Evolutionary conservation across 192 early-diverging fungal genomes (phyloP).

Genomic region (Jimgerdemannia lactiflua): DNA sequence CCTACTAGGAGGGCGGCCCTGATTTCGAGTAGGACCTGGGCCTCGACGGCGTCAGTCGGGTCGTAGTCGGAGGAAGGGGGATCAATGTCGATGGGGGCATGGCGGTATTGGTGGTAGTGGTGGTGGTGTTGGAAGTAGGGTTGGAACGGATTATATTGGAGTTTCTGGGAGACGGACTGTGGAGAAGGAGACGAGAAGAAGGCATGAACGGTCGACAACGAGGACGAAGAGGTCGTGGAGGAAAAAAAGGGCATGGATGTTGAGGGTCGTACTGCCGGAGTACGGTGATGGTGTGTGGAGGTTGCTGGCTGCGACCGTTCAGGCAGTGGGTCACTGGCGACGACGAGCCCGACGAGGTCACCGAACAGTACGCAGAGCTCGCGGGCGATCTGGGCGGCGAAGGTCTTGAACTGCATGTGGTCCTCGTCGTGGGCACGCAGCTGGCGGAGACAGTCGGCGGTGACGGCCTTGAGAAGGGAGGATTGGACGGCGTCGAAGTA

Average conservation of each 20-base stretch:
- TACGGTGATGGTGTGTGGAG: no score
- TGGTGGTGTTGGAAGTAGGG: not conserved
- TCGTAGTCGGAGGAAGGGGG: not conserved
- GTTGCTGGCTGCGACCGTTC: no score
- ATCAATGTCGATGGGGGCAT: not conserved
- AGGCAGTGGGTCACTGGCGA: not conserved
- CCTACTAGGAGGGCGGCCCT: not conserved
- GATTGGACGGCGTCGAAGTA: slow-evolving; percentile 18
- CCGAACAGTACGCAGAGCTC: not conserved
- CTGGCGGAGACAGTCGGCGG: slow-evolving; percentile 10
- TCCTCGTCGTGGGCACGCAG: not conserved
- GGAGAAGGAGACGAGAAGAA: not conserved
- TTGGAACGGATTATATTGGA: not conserved
- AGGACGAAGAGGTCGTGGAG: not conserved
- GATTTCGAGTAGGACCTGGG: not conserved
- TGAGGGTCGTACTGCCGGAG: no score
- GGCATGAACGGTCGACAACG: not conserved
- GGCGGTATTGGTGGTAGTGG: not conserved
- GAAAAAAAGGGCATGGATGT: no score
- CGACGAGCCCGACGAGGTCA: not conserved
- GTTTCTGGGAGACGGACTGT: not conserved
- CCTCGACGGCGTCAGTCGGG: not conserved
- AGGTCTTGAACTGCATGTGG: not conserved
- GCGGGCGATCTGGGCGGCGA: not conserved
- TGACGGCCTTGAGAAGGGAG: slow-evolving; percentile 18